Evolutionary conservation across 345 rosid genomes (phyloP).

Genomic region (Bruguiera sexangula): DNA sequence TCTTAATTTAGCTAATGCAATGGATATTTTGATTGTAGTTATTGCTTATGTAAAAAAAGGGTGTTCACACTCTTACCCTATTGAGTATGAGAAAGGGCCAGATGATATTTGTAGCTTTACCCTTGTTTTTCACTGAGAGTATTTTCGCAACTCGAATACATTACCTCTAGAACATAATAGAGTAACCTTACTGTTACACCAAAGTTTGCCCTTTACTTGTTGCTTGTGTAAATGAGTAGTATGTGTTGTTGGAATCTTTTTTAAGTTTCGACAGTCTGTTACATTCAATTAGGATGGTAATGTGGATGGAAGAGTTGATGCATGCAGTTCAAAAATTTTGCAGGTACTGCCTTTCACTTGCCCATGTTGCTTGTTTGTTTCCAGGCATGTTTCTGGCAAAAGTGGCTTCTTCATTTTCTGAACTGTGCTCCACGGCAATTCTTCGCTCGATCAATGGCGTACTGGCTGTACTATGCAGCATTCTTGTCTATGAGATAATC

Average conservation of each 20-base stretch:
- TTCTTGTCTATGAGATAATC: slow-evolving; percentile 64
- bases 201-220: no score
- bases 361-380: slow-evolving; percentile 62
- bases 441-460: slow-evolving; percentile 65
- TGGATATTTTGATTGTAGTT: no score
- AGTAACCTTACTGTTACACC: no score
- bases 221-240: no score
- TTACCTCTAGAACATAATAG: no score
- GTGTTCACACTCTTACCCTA: no score
- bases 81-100: no score
- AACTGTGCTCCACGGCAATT: slow-evolving; percentile 53
- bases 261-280: background rate
- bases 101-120: no score
- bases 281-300: background rate
- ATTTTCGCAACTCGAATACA: no score
- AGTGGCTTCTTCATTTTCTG: slow-evolving; percentile 36
- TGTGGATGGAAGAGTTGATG: slow-evolving; percentile 20
- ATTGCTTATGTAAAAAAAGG: no score
- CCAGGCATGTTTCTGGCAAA: slow-evolving; percentile 51
- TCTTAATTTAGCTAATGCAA: no score
- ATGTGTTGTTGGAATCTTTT: background rate
- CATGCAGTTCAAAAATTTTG: slow-evolving; percentile 29
- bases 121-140: no score
- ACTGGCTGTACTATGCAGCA: slow-evolving; percentile 70
- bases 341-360: slow-evolving; percentile 93